Evolutionary conservation across 2,329 filamentous ascomycete species (phyloP).

Genomic region (Aureobasidium musti): DNA sequence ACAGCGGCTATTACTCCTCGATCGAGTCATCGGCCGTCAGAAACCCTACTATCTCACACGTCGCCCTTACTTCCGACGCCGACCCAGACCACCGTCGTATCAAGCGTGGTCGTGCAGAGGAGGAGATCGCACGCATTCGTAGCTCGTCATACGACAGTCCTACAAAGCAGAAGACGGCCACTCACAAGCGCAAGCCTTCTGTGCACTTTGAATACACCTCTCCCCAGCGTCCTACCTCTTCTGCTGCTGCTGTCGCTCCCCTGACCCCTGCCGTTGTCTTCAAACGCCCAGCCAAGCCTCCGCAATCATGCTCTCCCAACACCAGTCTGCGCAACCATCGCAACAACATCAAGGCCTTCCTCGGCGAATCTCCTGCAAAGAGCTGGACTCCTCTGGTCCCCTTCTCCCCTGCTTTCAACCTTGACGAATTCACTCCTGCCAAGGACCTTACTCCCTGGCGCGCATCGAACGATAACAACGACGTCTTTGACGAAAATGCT

Average conservation of each 20-base stretch:
- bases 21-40: slow-evolving; percentile 87
- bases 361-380: slow-evolving; percentile 71
- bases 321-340: slow-evolving; percentile 89
- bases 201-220: slow-evolving; percentile 60
- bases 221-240: slow-evolving; percentile 62
- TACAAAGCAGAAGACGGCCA: slow-evolving; percentile 55
- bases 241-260: slow-evolving; percentile 67
- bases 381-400: slow-evolving; percentile 56
- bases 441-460: slow-evolving; percentile 23
- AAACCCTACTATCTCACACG: slow-evolving; percentile 55
- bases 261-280: slow-evolving; percentile 79
- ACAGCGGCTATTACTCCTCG: slow-evolving; percentile 97
- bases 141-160: slow-evolving; percentile 94
- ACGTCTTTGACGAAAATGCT: slow-evolving; percentile 25
- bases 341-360: slow-evolving; percentile 75
- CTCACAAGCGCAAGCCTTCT: slow-evolving; percentile 36
- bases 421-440: slow-evolving; percentile 39
- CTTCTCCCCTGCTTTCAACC: slow-evolving; percentile 68
- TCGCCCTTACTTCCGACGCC: slow-evolving; percentile 72
- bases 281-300: slow-evolving; percentile 65
- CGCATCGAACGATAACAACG: slow-evolving; percentile 1
- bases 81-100: slow-evolving; percentile 60
- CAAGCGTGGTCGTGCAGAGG: slow-evolving; percentile 88
- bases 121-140: slow-evolving; percentile 90
- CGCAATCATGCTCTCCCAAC: slow-evolving; percentile 83